phyloP scores from a whole-genome alignment of 2,329 filamentous ascomycete species.

The Phaeosphaeriaceae sp. region DNA sequence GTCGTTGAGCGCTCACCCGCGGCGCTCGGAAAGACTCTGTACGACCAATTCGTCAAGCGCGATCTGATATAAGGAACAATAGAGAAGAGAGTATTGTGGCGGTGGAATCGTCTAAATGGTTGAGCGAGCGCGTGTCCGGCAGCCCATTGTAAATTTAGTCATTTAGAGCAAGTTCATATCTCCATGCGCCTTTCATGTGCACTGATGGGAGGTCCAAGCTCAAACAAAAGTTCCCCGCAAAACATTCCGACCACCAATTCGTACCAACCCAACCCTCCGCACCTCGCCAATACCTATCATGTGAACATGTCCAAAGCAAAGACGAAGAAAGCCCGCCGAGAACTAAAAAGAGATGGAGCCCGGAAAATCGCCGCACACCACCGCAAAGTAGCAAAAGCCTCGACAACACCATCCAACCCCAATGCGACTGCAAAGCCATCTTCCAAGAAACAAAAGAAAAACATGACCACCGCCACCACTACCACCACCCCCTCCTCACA shows the following conservation, averaged over 20 bases:
- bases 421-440: slow-evolving; percentile 17
- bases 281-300: slow-evolving; percentile 1
- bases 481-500: no score
- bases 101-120: slow-evolving; percentile 11
- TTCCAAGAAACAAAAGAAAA: slow-evolving; percentile 16
- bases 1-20: slow-evolving; percentile 87
- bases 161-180: slow-evolving; percentile 38
- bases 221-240: slow-evolving; percentile 31
- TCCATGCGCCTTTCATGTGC: slow-evolving; percentile 6
- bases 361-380: slow-evolving; percentile 36
- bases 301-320: slow-evolving; percentile 49
- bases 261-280: slow-evolving; percentile 5
- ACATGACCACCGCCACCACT: no score
- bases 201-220: slow-evolving; percentile 38
- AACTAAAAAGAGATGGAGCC: slow-evolving; percentile 41
- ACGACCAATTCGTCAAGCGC: slow-evolving; percentile 93
- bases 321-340: slow-evolving; percentile 41
- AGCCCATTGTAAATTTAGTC: slow-evolving; percentile 46
- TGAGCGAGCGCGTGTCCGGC: slow-evolving; percentile 29
- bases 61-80: slow-evolving; percentile 77
- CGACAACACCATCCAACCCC: slow-evolving; percentile 11
- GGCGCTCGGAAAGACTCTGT: slow-evolving; percentile 87
- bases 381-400: slow-evolving; percentile 30
- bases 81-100: neutral
- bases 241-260: slow-evolving; percentile 12